Conservation (phyloP, 257 asterid genomes). For the Fraxinus quadrangulata region DNA sequence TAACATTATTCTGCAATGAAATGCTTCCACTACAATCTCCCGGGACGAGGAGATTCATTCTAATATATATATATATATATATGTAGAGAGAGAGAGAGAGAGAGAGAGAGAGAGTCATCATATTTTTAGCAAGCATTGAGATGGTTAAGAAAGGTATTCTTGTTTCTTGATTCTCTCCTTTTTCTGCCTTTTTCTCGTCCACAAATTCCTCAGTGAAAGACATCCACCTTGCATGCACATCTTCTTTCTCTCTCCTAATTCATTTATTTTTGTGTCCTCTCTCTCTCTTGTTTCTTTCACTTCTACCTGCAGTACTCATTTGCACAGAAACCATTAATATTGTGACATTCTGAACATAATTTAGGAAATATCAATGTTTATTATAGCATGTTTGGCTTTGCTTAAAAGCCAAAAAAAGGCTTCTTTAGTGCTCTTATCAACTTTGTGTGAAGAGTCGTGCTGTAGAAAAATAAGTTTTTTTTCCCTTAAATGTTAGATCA, state of each 20-base stretch:
- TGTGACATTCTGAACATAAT: too few species aligned
- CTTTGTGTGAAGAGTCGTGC: too few species aligned
- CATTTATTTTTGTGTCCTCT: slow-evolving; percentile 30
- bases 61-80: too few species aligned
- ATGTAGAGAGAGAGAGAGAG: background rate
- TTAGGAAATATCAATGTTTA: too few species aligned
- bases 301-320: slow-evolving; percentile 36
- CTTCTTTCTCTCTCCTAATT: slow-evolving; percentile 36
- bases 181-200: slow-evolving; percentile 40
- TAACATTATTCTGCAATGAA: too few species aligned
- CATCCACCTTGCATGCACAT: slow-evolving; percentile 47
- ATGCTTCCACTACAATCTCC: too few species aligned
- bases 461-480: too few species aligned
- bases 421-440: too few species aligned
- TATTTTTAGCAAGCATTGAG: slow-evolving; percentile 48
- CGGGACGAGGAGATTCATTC: too few species aligned
- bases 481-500: too few species aligned
- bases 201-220: slow-evolving; percentile 49
- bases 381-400: too few species aligned
- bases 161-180: slow-evolving; percentile 38
- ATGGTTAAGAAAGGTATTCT: slow-evolving; percentile 45
- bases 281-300: slow-evolving; percentile 35
- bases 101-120: background rate
- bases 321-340: background rate
- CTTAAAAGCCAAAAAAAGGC: too few species aligned